Conservation (phyloP, 2,329 filamentous ascomycete genomes). For the Ceratocystiopsis sp. region DNA sequence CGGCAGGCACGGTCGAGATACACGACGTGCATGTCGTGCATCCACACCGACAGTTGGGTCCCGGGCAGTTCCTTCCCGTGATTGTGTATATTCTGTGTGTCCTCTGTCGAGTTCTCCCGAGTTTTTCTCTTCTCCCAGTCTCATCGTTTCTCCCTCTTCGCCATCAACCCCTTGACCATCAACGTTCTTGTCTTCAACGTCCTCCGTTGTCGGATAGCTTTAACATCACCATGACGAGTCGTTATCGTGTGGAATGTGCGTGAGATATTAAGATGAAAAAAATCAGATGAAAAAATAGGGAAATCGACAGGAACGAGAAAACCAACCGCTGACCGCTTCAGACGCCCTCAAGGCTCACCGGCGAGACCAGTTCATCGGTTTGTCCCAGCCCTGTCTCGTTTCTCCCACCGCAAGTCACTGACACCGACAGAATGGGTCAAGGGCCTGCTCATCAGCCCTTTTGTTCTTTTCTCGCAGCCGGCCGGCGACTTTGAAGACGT, state of each 20-base stretch:
- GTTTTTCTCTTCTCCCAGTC: too few species aligned
- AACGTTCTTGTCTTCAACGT: not conserved
- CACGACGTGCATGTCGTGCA: too few species aligned
- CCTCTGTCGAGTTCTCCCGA: too few species aligned
- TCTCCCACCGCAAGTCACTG: not conserved
- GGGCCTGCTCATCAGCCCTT: slow-evolving; percentile 80
- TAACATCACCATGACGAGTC: slow-evolving; percentile 33
- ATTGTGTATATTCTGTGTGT: too few species aligned
- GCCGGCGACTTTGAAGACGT: slow-evolving; percentile 65
- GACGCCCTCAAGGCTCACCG: slow-evolving; percentile 66
- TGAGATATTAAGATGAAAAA: slow-evolving; percentile 23
- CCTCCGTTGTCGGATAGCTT: not conserved
- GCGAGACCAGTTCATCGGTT: slow-evolving; percentile 63
- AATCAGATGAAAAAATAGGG: too few species aligned
- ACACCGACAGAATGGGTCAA: slow-evolving; percentile 73
- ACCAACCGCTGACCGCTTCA: slow-evolving; percentile 12
- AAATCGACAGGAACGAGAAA: too few species aligned
- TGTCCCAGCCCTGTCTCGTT: not conserved
- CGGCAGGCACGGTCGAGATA: too few species aligned
- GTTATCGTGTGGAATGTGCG: slow-evolving; percentile 56
- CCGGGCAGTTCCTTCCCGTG: too few species aligned
- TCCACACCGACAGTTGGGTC: not conserved
- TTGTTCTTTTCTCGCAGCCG: slow-evolving; percentile 90
- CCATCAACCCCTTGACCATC: not conserved
- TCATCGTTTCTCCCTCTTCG: too few species aligned